A percentile compares a stretch with the other conserved stretches of the same genome.
phyloP scores from a whole-genome alignment of 345 rosid genomes.

The Gynandropsis gynandra region DNA sequence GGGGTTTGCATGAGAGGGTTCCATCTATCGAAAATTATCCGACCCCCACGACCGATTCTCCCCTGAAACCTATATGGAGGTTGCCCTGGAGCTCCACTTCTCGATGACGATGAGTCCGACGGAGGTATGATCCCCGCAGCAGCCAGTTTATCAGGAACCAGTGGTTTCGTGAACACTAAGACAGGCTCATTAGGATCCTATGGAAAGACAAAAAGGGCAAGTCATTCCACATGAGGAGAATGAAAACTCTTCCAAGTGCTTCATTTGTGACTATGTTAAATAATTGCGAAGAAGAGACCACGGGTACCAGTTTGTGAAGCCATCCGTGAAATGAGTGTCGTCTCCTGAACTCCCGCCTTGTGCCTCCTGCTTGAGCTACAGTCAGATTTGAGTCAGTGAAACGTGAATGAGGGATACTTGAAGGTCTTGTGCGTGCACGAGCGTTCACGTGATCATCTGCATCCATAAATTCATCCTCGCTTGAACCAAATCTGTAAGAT shows the following conservation, averaged over 20 bases:
- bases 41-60: conserved; percentile 94
- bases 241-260: conserved; percentile 1
- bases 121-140: conserved; percentile 88
- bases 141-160: conserved; percentile 80
- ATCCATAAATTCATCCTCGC: conserved; percentile 82
- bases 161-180: conserved; percentile 79
- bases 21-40: conserved; percentile 92
- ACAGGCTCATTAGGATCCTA: conserved; percentile 93
- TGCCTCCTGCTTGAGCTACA: conserved; percentile 38
- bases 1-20: conserved; percentile 72
- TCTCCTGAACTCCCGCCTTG: conserved; percentile 70
- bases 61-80: conserved; percentile 58
- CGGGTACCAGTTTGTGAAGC: conserved; percentile 75
- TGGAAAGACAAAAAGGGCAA: background rate
- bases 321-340: conserved; percentile 54
- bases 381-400: conserved; percentile 38
- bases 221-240: background rate
- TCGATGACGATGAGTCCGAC: conserved; percentile 29
- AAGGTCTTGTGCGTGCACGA: conserved; percentile 44
- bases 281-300: background rate
- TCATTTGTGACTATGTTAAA: background rate
- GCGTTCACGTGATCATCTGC: conserved; percentile 70
- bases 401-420: conserved; percentile 40
- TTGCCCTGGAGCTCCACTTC: conserved; percentile 30
- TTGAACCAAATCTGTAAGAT: conserved; percentile 65